These are phyloP conservation scores for Starmera amethionina DNA, from an alignment of 805 yeast species.

Conservation along the genomic window DNA sequence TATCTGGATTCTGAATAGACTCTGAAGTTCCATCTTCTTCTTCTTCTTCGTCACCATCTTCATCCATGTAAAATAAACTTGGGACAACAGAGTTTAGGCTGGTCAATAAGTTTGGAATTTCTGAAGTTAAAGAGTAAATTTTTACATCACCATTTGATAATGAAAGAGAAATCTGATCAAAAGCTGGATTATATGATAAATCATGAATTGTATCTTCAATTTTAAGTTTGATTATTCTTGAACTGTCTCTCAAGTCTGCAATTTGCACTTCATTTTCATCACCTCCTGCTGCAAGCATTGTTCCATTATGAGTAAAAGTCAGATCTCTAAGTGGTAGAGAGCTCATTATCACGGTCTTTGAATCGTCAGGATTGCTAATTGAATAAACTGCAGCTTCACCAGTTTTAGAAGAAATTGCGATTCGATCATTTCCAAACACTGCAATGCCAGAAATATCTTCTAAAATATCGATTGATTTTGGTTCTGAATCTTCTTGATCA, in stretches of 20 bases:
- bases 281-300: constrained; percentile 52
- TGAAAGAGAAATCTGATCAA: constrained; percentile 48
- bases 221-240: constrained; percentile 21
- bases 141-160: constrained; percentile 50
- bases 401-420: constrained; percentile 12
- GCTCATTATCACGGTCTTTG: constrained; percentile 14
- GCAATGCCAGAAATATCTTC: constrained; percentile 13
- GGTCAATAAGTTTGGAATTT: constrained; percentile 41
- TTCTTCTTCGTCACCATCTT: constrained; percentile 26
- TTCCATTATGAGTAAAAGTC: constrained; percentile 51
- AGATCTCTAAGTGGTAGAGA: constrained; percentile 36
- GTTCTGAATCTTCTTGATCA: constrained; percentile 14
- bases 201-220: constrained; percentile 47
- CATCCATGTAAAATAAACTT: constrained; percentile 30
- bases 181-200: constrained; percentile 44
- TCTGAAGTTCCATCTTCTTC: constrained; percentile 24
- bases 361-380: constrained; percentile 1
- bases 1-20: constrained; percentile 24
- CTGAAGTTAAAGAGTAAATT: constrained; percentile 41
- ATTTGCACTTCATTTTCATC: constrained; percentile 50
- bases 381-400: constrained; percentile 20
- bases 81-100: constrained; percentile 32
- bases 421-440: constrained; percentile 7
- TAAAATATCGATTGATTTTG: constrained; percentile 15
- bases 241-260: constrained; percentile 27